Conservation (phyloP, 139 green algal species). For the Tetraselmis striata region DNA sequence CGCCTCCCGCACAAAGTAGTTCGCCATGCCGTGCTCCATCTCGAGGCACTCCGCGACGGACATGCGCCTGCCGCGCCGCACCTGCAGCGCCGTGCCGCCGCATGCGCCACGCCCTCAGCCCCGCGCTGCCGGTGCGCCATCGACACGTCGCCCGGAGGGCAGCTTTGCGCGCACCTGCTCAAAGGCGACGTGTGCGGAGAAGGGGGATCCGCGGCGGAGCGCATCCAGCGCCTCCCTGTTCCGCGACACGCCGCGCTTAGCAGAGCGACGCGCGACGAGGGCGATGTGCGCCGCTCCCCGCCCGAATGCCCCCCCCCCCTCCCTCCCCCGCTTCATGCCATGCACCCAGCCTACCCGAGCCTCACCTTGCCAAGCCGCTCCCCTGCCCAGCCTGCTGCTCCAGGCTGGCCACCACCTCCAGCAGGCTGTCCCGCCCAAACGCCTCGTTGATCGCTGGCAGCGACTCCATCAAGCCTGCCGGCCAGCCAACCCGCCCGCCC, state of each 20-base stretch:
- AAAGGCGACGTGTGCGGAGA: not conserved
- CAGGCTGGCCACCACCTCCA: not conserved
- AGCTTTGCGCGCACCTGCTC: too few relatives aligned
- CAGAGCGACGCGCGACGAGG: too few relatives aligned
- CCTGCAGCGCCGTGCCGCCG: too few relatives aligned
- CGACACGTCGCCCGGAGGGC: too few relatives aligned
- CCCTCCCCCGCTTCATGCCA: too few relatives aligned
- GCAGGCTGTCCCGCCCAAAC: not conserved
- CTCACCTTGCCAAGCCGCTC: not conserved
- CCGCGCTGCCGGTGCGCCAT: too few relatives aligned
- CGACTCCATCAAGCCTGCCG: not conserved
- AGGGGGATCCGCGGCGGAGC: not conserved
- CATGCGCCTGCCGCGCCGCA: conserved; percentile 10
- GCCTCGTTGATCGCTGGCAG: not conserved
- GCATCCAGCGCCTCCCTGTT: not conserved
- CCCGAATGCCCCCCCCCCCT: too few relatives aligned
- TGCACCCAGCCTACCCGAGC: too few relatives aligned
- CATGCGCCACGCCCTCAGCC: too few relatives aligned
- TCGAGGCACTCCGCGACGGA: conserved; percentile 49
- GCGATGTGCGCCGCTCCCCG: too few relatives aligned
- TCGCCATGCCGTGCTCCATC: conserved; percentile 51
- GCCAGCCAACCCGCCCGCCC: too few relatives aligned
- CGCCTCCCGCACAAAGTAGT: conserved; percentile 22
- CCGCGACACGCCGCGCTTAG: not conserved
- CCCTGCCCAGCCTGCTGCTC: not conserved